Evolutionary conservation across 768 basidiomycete genomes (phyloP), one percentile per base, ranked within the genome.

Genomic region (Suillus hirtellus): DNA sequence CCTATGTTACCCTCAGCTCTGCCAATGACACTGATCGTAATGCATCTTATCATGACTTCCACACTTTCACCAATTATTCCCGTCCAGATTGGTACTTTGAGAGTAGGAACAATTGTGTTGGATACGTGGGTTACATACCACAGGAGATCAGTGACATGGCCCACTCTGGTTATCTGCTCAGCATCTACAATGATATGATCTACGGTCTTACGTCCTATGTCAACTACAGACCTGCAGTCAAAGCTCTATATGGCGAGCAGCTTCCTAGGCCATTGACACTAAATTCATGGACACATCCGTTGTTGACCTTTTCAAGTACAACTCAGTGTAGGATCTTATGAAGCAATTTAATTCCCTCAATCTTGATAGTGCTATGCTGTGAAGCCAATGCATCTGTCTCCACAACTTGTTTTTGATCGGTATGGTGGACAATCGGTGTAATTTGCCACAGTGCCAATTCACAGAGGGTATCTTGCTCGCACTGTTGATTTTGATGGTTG

Each of bases 21-120:
- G 80, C 80, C 67, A 99, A 99, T 78, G 84, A 84, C 71, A 86
- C 89, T 24, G 89, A 92, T 65, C 71, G 78, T 19, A 91, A 95
- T 69, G 81, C 90, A 0, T 81, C 87, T 69, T 99, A 99, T 73
- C 97, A 99, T 73, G 96, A 99, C 73, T 99, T 99, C 86, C 91
- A 96, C 19, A 89, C 89, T 0, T 88, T 82, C 72, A 90, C 88
- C 42, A 90, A 88, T 64, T 96, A 99, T 71, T 89, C 90, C 0
- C 86, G 97, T 10, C 96, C 97, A 0, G 97, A 99, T 72, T 99
- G 97, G 97, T 99, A 99, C 75, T 95, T 92, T 67, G 91, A 99
- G 78, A 82, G 81, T 64, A 99, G 90, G 81, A 89, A 86, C 60
- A 87, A 86, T 68, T 90, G 96, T 44, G 84, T 88, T 43, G 97